Conservation (phyloP, 495 filamentous ascomycete species). For the Xylaria flabelliformis region DNA sequence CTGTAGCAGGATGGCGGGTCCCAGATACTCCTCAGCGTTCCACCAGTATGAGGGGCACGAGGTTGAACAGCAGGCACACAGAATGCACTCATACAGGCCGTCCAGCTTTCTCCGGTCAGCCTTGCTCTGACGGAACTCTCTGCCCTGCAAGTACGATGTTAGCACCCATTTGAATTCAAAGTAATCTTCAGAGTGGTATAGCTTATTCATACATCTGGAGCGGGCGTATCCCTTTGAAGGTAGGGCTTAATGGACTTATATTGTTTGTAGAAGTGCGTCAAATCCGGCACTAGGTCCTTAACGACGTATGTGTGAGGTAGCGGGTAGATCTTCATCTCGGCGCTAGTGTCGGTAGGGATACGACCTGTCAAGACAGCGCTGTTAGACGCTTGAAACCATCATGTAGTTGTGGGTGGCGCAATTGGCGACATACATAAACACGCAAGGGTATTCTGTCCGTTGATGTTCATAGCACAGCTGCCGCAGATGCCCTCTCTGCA, state of each 20-base stretch:
- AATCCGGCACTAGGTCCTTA: conserved; percentile 96
- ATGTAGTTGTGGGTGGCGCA: conserved; percentile 1
- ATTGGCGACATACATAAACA: conserved; percentile 85
- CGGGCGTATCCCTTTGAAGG: conserved; percentile 82
- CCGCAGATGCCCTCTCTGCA: conserved; percentile 99
- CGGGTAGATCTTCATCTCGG: conserved; percentile 95
- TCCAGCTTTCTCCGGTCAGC: conserved; percentile 95
- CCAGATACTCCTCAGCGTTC: conserved; percentile 98
- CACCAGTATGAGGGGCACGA: conserved; percentile 99
- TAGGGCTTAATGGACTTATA: conserved; percentile 99
- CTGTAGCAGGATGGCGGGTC: conserved; percentile 93
- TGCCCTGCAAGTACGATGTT: conserved; percentile 61
- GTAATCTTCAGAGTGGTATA: conserved; percentile 1
- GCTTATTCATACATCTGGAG: conserved; percentile 70
- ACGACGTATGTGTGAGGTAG: conserved; percentile 98
- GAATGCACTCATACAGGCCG: conserved; percentile 98
- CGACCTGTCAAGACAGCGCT: conserved; percentile 66
- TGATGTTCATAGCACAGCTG: conserved; percentile 99
- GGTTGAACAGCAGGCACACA: conserved; percentile 98
- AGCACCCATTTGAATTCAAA: conserved; percentile 26
- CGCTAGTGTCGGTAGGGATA: conserved; percentile 80
- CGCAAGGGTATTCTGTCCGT: conserved; percentile 94
- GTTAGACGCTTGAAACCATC: conserved; percentile 15
- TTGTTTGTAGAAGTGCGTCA: conserved; percentile 99
- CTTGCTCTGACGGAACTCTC: conserved; percentile 86